phyloP scores from a whole-genome alignment of 208 protist species.

The Acanthamoeba royreba region DNA sequence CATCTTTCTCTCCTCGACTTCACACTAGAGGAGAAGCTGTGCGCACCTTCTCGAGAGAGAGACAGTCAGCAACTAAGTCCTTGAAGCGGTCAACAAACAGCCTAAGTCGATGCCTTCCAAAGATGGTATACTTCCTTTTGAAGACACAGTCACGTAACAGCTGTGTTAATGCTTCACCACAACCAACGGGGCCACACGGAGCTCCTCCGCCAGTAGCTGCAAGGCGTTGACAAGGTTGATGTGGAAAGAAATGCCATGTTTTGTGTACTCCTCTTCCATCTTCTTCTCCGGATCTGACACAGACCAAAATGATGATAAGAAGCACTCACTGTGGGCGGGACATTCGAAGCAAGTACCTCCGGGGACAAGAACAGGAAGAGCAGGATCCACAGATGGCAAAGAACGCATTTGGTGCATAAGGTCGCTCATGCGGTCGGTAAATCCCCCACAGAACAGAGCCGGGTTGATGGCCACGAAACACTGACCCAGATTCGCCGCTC shows the following conservation, averaged over 20 bases:
- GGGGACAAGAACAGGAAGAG: not conserved
- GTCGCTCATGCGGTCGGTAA: not conserved
- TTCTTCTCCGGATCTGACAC: constrained; percentile 6
- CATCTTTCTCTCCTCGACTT: too few relatives aligned
- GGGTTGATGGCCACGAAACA: constrained; percentile 23
- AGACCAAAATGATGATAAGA: not conserved
- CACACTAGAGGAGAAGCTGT: too few relatives aligned
- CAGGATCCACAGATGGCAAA: not conserved
- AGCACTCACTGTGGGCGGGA: not conserved
- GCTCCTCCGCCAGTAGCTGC: not conserved
- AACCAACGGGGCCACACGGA: not conserved
- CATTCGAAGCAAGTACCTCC: not conserved
- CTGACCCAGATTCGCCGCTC: constrained; percentile 8
- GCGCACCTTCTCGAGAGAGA: too few relatives aligned
- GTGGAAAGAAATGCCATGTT: not conserved
- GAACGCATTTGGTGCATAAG: constrained; percentile 7
- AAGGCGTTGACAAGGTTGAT: not conserved
- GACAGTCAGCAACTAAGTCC: too few relatives aligned
- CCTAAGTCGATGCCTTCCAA: too few relatives aligned
- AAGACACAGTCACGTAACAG: too few relatives aligned
- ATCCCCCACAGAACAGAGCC: not conserved
- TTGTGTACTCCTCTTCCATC: not conserved
- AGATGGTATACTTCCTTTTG: too few relatives aligned
- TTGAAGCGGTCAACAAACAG: too few relatives aligned
- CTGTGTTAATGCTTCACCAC: not conserved